These are phyloP conservation scores for Combretum micranthum DNA, from an alignment of 345 rosid species.

Conservation along the genomic window DNA sequence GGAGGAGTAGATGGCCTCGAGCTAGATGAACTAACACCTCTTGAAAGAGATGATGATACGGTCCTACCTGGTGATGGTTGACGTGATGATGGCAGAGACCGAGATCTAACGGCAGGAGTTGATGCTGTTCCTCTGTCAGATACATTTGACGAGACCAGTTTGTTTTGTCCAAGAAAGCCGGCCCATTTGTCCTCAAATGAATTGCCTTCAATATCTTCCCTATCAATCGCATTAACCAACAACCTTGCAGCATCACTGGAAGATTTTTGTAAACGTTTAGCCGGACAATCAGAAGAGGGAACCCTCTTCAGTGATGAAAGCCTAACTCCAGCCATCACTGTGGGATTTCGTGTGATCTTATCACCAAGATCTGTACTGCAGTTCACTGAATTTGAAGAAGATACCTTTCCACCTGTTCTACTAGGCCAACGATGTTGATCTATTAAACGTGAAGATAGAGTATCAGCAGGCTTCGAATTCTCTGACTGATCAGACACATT, in stretches of 20 bases:
- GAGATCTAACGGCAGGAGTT: constrained; percentile 44
- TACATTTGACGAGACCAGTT: constrained; percentile 37
- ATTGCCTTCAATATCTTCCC: constrained; percentile 33
- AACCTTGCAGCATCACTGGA: constrained; percentile 41
- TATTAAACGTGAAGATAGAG: constrained; percentile 56
- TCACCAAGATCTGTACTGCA: constrained; percentile 58
- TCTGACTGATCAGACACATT: constrained; percentile 74
- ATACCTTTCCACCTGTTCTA: constrained; percentile 56
- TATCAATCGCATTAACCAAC: constrained; percentile 30
- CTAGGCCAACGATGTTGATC: constrained; percentile 97
- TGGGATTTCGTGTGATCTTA: constrained; percentile 32
- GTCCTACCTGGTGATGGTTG: constrained; percentile 71
- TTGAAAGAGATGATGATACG: constrained; percentile 33
- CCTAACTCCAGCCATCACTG: constrained; percentile 36
- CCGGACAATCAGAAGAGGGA: constrained; percentile 30
- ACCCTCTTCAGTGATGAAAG: constrained; percentile 43
- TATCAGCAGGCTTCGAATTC: constrained; percentile 84
- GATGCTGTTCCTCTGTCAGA: constrained; percentile 40
- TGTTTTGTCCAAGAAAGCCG: constrained; percentile 28
- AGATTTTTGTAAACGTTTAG: constrained; percentile 50
- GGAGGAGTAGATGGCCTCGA: constrained; percentile 67
- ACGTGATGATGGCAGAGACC: constrained; percentile 42
- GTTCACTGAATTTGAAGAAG: constrained; percentile 38
- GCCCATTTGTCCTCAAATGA: constrained; percentile 38
- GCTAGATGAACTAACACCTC: constrained; percentile 33